phyloP scores from a whole-genome alignment of 805 yeast genomes.

The Metschnikowia colocasiae region DNA sequence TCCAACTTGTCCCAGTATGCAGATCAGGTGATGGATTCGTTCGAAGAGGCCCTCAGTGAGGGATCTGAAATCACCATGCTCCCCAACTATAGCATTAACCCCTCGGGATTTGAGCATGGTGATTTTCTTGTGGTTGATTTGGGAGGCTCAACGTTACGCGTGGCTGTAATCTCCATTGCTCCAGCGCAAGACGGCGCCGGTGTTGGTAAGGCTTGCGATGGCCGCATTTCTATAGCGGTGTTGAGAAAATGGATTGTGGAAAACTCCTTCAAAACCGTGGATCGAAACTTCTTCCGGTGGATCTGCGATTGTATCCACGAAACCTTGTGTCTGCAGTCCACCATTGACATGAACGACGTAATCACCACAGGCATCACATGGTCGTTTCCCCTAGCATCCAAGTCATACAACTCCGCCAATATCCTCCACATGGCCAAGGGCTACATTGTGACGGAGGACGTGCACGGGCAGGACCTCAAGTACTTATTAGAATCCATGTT shows the following conservation, averaged over 20 bases:
- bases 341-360: constrained; percentile 8
- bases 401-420: constrained; percentile 40
- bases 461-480: constrained; percentile 41
- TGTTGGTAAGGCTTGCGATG: constrained; percentile 9
- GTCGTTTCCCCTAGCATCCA: constrained; percentile 52
- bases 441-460: constrained; percentile 43
- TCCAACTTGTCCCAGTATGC: constrained; percentile 18
- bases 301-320: constrained; percentile 35
- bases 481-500: constrained; percentile 37
- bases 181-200: constrained; percentile 8
- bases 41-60: constrained; percentile 27
- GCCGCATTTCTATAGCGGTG: constrained; percentile 26
- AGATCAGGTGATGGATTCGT: constrained; percentile 21
- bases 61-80: constrained; percentile 36
- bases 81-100: constrained; percentile 36
- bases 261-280: constrained; percentile 38
- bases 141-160: constrained; percentile 55
- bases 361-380: constrained; percentile 49
- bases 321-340: constrained; percentile 24
- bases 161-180: constrained; percentile 37
- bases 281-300: constrained; percentile 40
- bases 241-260: constrained; percentile 38
- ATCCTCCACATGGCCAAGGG: constrained; percentile 62
- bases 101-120: constrained; percentile 36
- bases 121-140: constrained; percentile 48